These are phyloP conservation scores for Colletotrichum sp. DNA, from an alignment of 2,329 filamentous ascomycete species.

Conservation along the genomic window DNA sequence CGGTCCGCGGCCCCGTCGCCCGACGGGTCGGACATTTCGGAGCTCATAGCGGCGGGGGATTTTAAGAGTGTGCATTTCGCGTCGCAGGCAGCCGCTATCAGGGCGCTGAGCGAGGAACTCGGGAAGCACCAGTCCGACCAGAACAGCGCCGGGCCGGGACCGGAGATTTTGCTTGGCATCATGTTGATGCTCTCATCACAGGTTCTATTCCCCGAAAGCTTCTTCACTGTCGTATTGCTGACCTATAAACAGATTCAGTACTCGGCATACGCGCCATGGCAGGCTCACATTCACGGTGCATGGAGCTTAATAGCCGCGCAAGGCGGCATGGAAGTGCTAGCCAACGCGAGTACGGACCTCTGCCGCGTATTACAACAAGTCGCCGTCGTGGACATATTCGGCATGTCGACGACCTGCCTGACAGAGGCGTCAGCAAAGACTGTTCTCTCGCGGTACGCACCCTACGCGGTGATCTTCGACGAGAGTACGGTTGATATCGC, in stretches of 20 bases:
- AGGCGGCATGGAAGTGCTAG: neutral
- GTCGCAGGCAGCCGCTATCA: neutral
- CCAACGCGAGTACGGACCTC: neutral
- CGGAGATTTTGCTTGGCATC: neutral
- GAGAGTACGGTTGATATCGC: neutral
- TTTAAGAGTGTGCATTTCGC: neutral
- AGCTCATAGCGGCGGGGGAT: neutral
- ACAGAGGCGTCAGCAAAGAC: neutral
- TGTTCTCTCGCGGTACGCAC: neutral
- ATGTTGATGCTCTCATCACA: neutral
- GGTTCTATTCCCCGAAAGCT: accelerated
- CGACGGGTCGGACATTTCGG: neutral
- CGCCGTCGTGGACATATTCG: neutral
- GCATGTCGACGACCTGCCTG: neutral
- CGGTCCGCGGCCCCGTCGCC: neutral
- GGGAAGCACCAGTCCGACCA: neutral
- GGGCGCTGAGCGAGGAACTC: neutral
- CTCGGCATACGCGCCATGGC: neutral
- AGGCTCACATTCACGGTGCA: neutral
- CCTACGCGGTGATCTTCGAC: neutral
- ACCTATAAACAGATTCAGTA: neutral
- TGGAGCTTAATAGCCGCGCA: neutral
- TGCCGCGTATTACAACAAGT: neutral
- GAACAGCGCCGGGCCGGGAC: neutral
- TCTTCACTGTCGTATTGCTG: neutral